Evolutionary conservation across 106 monocot genomes (phyloP), one percentile per base, ranked within the genome.

Genomic region (Posidonia australis): DNA sequence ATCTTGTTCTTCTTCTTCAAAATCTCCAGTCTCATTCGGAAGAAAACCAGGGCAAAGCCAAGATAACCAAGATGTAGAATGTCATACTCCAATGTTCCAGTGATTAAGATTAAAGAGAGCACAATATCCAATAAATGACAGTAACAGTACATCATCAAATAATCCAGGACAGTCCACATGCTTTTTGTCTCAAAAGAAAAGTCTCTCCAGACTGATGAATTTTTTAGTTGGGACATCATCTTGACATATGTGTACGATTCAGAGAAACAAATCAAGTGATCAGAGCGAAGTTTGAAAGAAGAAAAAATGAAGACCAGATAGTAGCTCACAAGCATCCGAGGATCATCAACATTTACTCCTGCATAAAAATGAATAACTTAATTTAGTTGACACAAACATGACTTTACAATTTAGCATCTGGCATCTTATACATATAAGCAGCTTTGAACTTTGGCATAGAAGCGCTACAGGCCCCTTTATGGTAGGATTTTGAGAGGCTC

Each of bases 141-240:
- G 61, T 96, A 96, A 16, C 52, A 61, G 46, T 90, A 90, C 28
- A 96, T 78, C 65, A 84, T 79, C 19, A 90, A 10, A 71, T 96
- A 90, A 74, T 96, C 94, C 65, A 96, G 66, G 69, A 86, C 79
- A 32, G 94, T 96, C 94, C 94, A 96, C 63, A 96, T 77, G 64
- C 86, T 79, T 77, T 90, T 96, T 72, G 89, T 96, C 73, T 96
- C 94, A 77, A 96, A 84, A 51, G 94, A 96, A 61, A 96, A 80
- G 56, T 96, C 94, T 45, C 78, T 80, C 94, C 94, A 96, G 62
- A 96, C 82, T 60, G 64, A 72, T 48, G 82, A 76, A 74, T 80
- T 82, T 70, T 80, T 86, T 23, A 77, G 73, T 68, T 90, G 84
- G 43, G 84, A 89, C 65, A 69, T 77, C 83, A 89, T 84, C 62